These are phyloP conservation scores for Groenewaldozyma tartarivorans DNA, from an alignment of 805 yeast species.

Conservation along the genomic window DNA sequence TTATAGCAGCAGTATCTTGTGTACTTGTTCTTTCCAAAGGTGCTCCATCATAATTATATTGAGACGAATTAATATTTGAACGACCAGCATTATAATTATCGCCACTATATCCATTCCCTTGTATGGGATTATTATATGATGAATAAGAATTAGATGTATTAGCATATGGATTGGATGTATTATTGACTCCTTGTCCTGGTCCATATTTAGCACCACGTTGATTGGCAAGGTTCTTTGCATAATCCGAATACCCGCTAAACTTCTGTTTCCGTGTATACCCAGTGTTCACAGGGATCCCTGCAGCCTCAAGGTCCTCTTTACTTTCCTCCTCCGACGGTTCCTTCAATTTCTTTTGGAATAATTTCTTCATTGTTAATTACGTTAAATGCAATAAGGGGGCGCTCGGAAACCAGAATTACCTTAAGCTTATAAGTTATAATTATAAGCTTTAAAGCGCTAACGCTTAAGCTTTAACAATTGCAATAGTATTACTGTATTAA, in stretches of 20 bases:
- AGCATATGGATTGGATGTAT: background rate
- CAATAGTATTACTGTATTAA: no score
- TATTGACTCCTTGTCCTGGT: background rate
- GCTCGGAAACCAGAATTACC: no score
- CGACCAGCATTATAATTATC: slow-evolving; percentile 17
- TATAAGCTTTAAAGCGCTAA: no score
- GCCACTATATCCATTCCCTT: background rate
- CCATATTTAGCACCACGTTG: slow-evolving; percentile 3
- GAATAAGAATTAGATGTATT: background rate
- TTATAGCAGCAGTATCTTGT: slow-evolving; percentile 10
- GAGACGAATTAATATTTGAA: slow-evolving; percentile 10
- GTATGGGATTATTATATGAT: background rate
- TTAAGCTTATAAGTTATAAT: no score
- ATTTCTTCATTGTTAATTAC: background rate
- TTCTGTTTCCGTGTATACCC: slow-evolving; percentile 33
- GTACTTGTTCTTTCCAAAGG: slow-evolving; percentile 16
- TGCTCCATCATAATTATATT: slow-evolving; percentile 8
- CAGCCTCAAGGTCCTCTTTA: slow-evolving; percentile 30
- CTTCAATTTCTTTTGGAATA: slow-evolving; percentile 19
- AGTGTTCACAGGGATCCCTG: slow-evolving; percentile 36
- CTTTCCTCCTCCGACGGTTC: slow-evolving; percentile 43
- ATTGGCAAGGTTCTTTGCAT: slow-evolving; percentile 36
- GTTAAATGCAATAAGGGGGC: no score
- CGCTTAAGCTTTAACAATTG: no score
- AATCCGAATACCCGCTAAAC: slow-evolving; percentile 41